phyloP scores from a whole-genome alignment of 371 early-diverging fungal genomes.

The Circinella minor region DNA sequence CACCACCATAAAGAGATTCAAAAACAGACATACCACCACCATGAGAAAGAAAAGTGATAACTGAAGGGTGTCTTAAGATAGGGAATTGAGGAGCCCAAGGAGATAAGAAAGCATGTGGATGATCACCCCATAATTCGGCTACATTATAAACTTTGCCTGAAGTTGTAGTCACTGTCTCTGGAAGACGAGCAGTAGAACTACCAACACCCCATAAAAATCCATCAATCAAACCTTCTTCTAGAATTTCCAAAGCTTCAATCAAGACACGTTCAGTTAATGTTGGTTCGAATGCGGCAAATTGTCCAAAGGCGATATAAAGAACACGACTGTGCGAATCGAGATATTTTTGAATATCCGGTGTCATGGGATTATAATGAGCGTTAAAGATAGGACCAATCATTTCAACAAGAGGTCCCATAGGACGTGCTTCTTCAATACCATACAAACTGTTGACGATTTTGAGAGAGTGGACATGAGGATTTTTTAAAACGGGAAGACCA shows the following conservation, averaged over 20 bases:
- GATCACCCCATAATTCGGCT: conserved; percentile 9
- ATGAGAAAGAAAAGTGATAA: conserved; percentile 44
- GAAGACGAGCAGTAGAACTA: conserved; percentile 9
- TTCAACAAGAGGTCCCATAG: conserved; percentile 38
- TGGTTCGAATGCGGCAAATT: conserved; percentile 19
- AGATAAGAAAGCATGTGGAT: conserved; percentile 18
- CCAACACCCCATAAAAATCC: conserved; percentile 42
- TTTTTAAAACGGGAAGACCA: no score
- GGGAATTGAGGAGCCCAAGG: conserved; percentile 49
- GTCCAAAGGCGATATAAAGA: conserved; percentile 44
- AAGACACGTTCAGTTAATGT: not conserved
- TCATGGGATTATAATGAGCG: not conserved
- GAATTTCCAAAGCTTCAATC: conserved; percentile 14
- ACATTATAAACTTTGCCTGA: conserved; percentile 10
- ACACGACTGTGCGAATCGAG: conserved; percentile 27
- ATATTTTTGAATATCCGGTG: conserved; percentile 22
- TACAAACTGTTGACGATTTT: conserved; percentile 37
- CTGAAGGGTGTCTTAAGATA: conserved; percentile 38
- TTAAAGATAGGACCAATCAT: conserved; percentile 38
- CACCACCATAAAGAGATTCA: conserved; percentile 38
- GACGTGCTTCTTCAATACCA: conserved; percentile 35
- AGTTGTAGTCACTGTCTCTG: conserved; percentile 17
- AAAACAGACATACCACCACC: conserved; percentile 43
- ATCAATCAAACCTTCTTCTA: conserved; percentile 30
- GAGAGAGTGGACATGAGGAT: conserved; percentile 12